Evolutionary conservation across 495 filamentous ascomycete genomes (phyloP), one percentile per base, ranked within the genome.

Genomic region (Aspergillus funiculosus): DNA sequence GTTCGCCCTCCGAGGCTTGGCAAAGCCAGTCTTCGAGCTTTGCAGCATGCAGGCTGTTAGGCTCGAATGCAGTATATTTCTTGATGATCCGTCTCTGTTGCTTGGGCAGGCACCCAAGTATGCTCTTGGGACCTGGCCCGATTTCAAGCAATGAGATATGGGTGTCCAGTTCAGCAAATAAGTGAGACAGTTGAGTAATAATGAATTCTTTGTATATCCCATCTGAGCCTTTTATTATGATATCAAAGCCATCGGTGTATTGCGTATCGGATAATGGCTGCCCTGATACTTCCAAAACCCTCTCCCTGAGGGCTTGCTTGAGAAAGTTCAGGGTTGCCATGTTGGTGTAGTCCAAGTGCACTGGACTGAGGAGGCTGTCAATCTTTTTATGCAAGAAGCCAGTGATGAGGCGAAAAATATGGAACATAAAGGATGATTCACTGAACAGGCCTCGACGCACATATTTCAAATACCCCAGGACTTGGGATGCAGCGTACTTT

Each of bases 71-170:
- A 54, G 58, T 56, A 48, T 82, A 82, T 58, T 21, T 72, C 21
- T 17, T 58, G 52, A 84, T 46, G 57, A 71, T 75, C 37, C 43
- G 42, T 63, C 69, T 73, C 48, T 72, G 56, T 56, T 9, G 36
- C 5, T 24, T 19, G 27, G 78, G 75, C 45, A 82, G 68, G 60
- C 67, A 52, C 53, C 68, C 73, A 51, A 83, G 61, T 19, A 82
- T 30, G 46, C 67, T 82, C 61, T 71, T 70, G 19, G 76, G 70
- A 42, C 79, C 80, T 0, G 80, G 77, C 60, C 75, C 76, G 47
- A 82, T 77, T 60, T 83, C 80, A 46, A 82, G 66, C 20, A 72
- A 70, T 25, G 76, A 81, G 50, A 82, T 66, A 35, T 48, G 41
- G 46, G 64, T 62, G 60, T 75, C 64, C 51, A 80, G 66, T 35